A percentile compares a stretch with the other conserved stretches of the same genome.
These are phyloP conservation scores for Lodderomyces orthopsilosis DNA, from an alignment of 1,139 yeast species.

Conservation along the genomic window DNA sequence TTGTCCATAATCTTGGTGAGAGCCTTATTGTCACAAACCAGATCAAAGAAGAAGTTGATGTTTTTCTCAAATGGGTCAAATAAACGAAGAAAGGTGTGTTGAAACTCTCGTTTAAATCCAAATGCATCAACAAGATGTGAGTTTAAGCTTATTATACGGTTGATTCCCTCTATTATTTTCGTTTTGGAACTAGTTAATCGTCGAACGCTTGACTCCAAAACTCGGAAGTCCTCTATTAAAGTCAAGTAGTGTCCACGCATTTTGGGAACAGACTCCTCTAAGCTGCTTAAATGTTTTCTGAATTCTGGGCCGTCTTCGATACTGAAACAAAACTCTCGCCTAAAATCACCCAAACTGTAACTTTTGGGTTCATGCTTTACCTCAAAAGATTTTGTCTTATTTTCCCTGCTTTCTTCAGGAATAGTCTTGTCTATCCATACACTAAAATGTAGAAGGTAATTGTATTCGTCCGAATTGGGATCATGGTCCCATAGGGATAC, in stretches of 20 bases:
- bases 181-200: slow-evolving; percentile 20
- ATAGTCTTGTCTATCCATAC: slow-evolving; percentile 26
- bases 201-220: slow-evolving; percentile 24
- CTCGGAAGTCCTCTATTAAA: slow-evolving; percentile 34
- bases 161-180: slow-evolving; percentile 25
- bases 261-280: slow-evolving; percentile 53
- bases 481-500: slow-evolving; percentile 32
- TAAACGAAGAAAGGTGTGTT: slow-evolving; percentile 18
- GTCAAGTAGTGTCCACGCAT: slow-evolving; percentile 41
- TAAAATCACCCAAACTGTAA: slow-evolving; percentile 20
- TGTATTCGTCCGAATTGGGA: slow-evolving; percentile 16
- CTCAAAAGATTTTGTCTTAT: neutral
- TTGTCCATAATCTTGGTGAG: slow-evolving; percentile 13
- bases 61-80: slow-evolving; percentile 37
- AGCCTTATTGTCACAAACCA: slow-evolving; percentile 31
- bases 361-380: neutral
- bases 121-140: slow-evolving; percentile 21
- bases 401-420: neutral
- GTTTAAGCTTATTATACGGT: neutral
- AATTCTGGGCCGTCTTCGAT: slow-evolving; percentile 77
- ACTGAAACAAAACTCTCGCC: slow-evolving; percentile 32
- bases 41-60: slow-evolving; percentile 26
- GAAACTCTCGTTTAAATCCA: slow-evolving; percentile 23
- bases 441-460: slow-evolving; percentile 26
- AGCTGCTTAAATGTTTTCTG: slow-evolving; percentile 51